Evolutionary conservation across 2,329 filamentous ascomycete genomes (phyloP), one percentile per base, ranked within the genome.

Genomic region (Aspergillus sp.): DNA sequence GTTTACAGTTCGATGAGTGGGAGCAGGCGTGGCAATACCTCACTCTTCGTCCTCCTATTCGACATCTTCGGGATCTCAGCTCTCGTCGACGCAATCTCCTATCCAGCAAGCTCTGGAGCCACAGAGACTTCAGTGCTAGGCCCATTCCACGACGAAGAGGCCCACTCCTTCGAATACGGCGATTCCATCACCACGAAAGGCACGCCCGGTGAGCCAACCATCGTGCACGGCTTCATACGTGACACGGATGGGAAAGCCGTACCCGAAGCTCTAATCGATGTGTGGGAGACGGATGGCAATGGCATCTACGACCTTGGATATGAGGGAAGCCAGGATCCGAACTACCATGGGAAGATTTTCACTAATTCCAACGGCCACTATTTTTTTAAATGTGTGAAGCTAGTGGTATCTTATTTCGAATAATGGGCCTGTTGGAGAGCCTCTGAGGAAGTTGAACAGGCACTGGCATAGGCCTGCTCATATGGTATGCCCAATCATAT

Each of bases 1-100:
- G 41, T 5, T 19, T 51, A 12, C 47, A 51, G 35, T 46, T 48
- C 32, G 49, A 51, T 32, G 47, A 51, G 28, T 51, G 46, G 49
- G 49, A 49, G 27, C 41, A 45, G 8, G 43, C 49, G n/a, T 51
- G 49, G 47, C 47, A 48, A n/a, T 51, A 47, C 32, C 42, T 51
- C 8, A 51, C 49, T 38, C 45, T 47, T 53, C 8, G 46, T 51
- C 27, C 45, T 53, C 7, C 19, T 39, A 7, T 39, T 12, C 26
- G 36, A 39, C 19, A 39, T 39, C 1, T 12, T 39, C 4, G 36
- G 36, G 3, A 26, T 39, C 36, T 39, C 36, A 1, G 36, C 19
- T 10, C 36, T 39, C 4, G 36, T 39, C 5, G 12, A 39, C 36
- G 36, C 36, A 5, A 12, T 39, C 4, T 39, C 36, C 19, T 26